These are phyloP conservation scores for Spencermartinsiella ligniputridi DNA, from an alignment of 1,139 yeast species.

Conservation along the genomic window DNA sequence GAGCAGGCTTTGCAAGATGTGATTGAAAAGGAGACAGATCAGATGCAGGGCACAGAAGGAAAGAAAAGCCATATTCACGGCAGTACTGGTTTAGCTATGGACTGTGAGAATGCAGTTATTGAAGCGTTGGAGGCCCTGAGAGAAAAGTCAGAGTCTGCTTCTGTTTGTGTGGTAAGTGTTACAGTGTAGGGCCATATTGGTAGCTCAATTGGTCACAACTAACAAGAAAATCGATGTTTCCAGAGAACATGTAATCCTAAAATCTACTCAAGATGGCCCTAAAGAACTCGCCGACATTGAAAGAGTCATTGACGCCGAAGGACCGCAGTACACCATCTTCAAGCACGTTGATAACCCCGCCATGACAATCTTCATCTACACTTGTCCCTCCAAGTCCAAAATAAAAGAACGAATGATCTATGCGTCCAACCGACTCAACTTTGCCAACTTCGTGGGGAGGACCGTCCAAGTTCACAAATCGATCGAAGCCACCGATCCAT, in stretches of 20 bases:
- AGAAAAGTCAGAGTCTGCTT: conserved; percentile 10
- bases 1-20: conserved; percentile 49
- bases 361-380: conserved; percentile 58
- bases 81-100: conserved; percentile 17
- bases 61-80: conserved; percentile 25
- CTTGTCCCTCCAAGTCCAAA: conserved; percentile 87
- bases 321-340: conserved; percentile 61
- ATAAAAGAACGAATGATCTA: conserved; percentile 91
- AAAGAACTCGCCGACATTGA: conserved; percentile 26
- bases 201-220: not conserved
- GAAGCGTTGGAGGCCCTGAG: conserved; percentile 18
- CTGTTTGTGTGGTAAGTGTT: conserved; percentile 16
- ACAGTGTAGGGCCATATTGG: no score
- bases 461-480: conserved; percentile 9
- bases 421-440: conserved; percentile 63
- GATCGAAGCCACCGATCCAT: conserved; percentile 32
- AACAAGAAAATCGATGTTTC: conserved; percentile 32
- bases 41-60: conserved; percentile 30
- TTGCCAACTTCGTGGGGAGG: not conserved
- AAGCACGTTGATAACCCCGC: conserved; percentile 30
- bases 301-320: conserved; percentile 35
- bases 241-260: conserved; percentile 35
- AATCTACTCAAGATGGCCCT: conserved; percentile 11
- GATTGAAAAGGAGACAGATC: conserved; percentile 30
- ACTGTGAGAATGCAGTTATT: conserved; percentile 21